Conservation (phyloP, 2,329 filamentous ascomycete species). For the Ceratocystiopsis minuta region DNA sequence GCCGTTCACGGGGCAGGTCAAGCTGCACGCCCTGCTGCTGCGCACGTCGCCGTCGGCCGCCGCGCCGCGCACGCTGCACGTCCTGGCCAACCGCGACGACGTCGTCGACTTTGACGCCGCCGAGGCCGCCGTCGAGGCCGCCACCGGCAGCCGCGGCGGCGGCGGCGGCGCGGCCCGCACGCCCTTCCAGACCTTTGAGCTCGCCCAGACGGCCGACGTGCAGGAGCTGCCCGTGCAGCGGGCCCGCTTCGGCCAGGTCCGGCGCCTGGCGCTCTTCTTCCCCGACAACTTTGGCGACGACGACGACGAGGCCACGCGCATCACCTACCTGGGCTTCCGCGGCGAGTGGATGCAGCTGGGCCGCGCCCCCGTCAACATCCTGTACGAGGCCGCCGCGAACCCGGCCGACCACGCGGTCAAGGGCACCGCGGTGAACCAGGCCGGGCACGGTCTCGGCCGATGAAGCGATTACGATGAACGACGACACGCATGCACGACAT, state of each 20-base stretch:
- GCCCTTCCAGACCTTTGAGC: conserved; percentile 46
- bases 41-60: conserved; percentile 54
- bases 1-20: conserved; percentile 90
- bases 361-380: conserved; percentile 62
- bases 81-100: conserved; percentile 75
- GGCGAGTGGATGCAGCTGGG: conserved; percentile 84
- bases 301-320: conserved; percentile 59
- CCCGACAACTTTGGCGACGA: conserved; percentile 75
- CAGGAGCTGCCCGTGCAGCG: conserved; percentile 79
- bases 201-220: conserved; percentile 62
- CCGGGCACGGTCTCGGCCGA: too few relatives aligned
- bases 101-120: conserved; percentile 68
- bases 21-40: conserved; percentile 75
- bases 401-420: conserved; percentile 66
- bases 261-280: conserved; percentile 69
- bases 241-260: conserved; percentile 76
- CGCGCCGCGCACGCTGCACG: conserved; percentile 66
- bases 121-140: conserved; percentile 27
- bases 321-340: conserved; percentile 81
- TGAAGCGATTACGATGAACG: too few relatives aligned
- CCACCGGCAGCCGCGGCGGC: too few relatives aligned
- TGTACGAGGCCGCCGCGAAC: conserved; percentile 90
- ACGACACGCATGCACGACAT: too few relatives aligned
- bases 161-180: conserved; percentile 34
- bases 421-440: conserved; percentile 33